phyloP scores from a whole-genome alignment of 306 rosid species.

The Glycyrrhiza uralensis region DNA sequence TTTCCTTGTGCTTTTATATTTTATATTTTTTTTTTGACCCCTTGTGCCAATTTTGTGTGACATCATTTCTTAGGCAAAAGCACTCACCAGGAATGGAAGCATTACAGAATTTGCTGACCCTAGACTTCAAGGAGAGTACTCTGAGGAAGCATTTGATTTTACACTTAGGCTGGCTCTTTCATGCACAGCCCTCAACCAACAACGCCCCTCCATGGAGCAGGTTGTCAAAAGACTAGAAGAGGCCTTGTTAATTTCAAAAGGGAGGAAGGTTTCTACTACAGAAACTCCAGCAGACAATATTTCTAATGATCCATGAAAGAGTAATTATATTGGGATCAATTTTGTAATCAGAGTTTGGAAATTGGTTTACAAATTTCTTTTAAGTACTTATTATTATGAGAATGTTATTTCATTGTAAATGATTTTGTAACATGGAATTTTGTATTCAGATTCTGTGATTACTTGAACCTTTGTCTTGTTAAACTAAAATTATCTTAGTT shows the following conservation, averaged over 20 bases:
- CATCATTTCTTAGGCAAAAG: slow-evolving; percentile 30
- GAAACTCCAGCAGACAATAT: slow-evolving; percentile 17
- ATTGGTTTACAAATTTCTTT: not conserved
- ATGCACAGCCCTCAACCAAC: slow-evolving; percentile 38
- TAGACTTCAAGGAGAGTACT: slow-evolving; percentile 39
- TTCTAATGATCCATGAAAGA: not conserved
- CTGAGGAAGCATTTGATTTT: slow-evolving; percentile 39
- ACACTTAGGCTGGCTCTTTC: slow-evolving; percentile 40
- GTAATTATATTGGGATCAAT: not conserved
- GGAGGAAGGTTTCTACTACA: slow-evolving; percentile 19
- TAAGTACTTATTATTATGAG: not conserved
- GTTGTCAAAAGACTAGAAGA: slow-evolving; percentile 37
- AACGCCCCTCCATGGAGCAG: slow-evolving; percentile 40
- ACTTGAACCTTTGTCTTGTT: too few species aligned
- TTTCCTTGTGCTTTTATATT: not conserved
- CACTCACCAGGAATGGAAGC: slow-evolving; percentile 25
- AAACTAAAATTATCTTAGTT: too few species aligned
- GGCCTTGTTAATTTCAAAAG: slow-evolving; percentile 32
- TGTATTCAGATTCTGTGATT: too few species aligned
- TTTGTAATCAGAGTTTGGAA: not conserved
- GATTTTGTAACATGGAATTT: not conserved
- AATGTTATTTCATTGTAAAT: not conserved
- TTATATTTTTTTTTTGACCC: not conserved
- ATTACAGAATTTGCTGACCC: slow-evolving; percentile 36
- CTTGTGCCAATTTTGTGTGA: slow-evolving; percentile 5